Evolutionary conservation across 179 eudicot species (phyloP).

Genomic region (Spinacia oleracea): DNA sequence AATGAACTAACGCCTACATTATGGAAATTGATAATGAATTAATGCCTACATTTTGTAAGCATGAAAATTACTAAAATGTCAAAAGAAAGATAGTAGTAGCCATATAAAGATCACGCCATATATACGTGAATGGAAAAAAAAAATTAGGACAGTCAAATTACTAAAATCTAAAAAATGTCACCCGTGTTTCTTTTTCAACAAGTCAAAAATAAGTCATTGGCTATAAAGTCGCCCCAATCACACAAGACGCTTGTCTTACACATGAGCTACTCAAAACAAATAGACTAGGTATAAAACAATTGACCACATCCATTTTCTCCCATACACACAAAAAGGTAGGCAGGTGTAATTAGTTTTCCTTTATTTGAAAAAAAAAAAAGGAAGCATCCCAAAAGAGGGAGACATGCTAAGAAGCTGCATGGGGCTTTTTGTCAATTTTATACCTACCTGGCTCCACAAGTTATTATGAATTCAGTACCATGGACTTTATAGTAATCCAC

Average conservation of each 20-base stretch:
- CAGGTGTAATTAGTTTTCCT: not conserved
- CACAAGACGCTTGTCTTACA: not conserved
- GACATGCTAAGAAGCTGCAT: not conserved
- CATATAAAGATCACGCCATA: no score
- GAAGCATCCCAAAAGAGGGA: not conserved
- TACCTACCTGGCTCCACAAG: not conserved
- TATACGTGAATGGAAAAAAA: no score
- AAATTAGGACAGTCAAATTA: not conserved
- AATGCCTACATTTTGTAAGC: no score
- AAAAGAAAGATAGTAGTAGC: no score
- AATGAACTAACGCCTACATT: no score
- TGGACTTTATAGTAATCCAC: not conserved
- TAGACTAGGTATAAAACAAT: not conserved
- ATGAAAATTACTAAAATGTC: no score
- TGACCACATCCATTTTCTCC: not conserved
- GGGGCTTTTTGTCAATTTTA: not conserved
- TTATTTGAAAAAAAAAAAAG: not conserved
- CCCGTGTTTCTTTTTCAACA: not conserved
- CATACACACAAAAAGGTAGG: not conserved
- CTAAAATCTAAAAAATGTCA: not conserved
- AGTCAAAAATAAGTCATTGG: not conserved
- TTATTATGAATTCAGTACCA: not conserved
- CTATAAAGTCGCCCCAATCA: not conserved
- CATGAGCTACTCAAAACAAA: not conserved
- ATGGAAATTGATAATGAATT: no score